Base-by-base conservation (phyloP, 129 eudicot genomes). In the Mikania micrantha region DNA sequence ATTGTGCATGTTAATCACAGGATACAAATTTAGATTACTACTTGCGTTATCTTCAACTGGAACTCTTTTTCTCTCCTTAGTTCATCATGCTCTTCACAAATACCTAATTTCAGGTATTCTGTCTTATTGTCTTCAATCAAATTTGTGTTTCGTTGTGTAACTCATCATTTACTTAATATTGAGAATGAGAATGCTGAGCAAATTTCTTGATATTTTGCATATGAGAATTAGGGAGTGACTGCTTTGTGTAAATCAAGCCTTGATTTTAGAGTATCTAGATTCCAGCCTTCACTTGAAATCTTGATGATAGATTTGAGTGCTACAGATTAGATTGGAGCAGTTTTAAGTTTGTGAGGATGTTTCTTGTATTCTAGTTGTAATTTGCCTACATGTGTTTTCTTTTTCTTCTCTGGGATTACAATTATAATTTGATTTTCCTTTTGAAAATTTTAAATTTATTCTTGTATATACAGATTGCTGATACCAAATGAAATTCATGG, bases 141-240 rank as follows among this genome's bases (percentile, higher is more conserved):
- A 36, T 24, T 29, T 74, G 31, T 34, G 56, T 29, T 40, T 64
- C 40, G 16, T 64, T 45, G 0, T n/a, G 40, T 56, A 27, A 54
- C 29, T 75, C 56, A 4, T 54, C 60, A 31, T 29, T 25, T 25
- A 59, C 60, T 60, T 0, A 22, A 32, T 45, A 2, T 52, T 25
- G 17, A 67, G 28, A 29, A 29, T 65, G 34, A 5, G 38, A 38
- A 12, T 39, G 16, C 8, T 50, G 42, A 36, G 31, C 21, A 17
- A 2, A 35, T 22, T 38, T 60, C 21, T 1, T 49, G 22, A 63
- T 20, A 16, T 73, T n/a, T 32, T 32, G 60, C 21, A 50, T 64
- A 50, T 56, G 28, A 57, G 56, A 40, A 39, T 56, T 39, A 64
- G 66, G 66, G 53, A 53, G 16, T 15, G 38, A 50, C 24, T 53